These are phyloP conservation scores for Myotisia sp. DNA, from an alignment of 2,329 filamentous ascomycete genomes.

Conservation along the genomic window DNA sequence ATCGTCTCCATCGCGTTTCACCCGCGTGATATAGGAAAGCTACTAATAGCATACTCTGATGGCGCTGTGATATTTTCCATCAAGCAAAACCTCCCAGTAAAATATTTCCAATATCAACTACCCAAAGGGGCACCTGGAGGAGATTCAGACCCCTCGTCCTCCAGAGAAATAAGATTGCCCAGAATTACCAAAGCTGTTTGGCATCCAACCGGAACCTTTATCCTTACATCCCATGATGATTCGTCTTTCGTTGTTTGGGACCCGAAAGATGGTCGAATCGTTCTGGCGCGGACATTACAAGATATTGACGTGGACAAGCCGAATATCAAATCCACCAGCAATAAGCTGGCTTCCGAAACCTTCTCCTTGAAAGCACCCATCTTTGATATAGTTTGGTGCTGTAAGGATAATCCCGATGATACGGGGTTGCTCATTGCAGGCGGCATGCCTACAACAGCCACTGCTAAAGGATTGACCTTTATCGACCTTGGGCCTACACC, in stretches of 20 bases:
- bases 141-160: constrained; percentile 48
- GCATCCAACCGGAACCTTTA: constrained; percentile 88
- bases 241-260: constrained; percentile 92
- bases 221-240: constrained; percentile 78
- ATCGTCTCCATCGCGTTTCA: constrained; percentile 73
- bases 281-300: constrained; percentile 69
- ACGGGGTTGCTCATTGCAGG: constrained; percentile 79
- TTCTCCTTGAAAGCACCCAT: constrained; percentile 58
- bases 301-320: constrained; percentile 60
- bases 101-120: constrained; percentile 71
- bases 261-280: constrained; percentile 66
- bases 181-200: constrained; percentile 70
- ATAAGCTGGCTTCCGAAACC: constrained; percentile 33
- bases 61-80: constrained; percentile 87
- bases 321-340: constrained; percentile 24
- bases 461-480: constrained; percentile 68
- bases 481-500: constrained; percentile 81
- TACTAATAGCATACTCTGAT: constrained; percentile 79
- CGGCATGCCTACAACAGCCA: constrained; percentile 53
- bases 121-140: constrained; percentile 72
- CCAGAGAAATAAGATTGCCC: constrained; percentile 53
- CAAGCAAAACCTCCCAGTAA: constrained; percentile 68
- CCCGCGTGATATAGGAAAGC: constrained; percentile 78
- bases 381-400: constrained; percentile 76
- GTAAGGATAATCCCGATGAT: constrained; percentile 84